Percentiles rank a stretch among this genome's conserved stretches.
Evolutionary conservation across 768 basidiomycete genomes (phyloP).

Genomic region (Amanita pseudoporphyria): DNA sequence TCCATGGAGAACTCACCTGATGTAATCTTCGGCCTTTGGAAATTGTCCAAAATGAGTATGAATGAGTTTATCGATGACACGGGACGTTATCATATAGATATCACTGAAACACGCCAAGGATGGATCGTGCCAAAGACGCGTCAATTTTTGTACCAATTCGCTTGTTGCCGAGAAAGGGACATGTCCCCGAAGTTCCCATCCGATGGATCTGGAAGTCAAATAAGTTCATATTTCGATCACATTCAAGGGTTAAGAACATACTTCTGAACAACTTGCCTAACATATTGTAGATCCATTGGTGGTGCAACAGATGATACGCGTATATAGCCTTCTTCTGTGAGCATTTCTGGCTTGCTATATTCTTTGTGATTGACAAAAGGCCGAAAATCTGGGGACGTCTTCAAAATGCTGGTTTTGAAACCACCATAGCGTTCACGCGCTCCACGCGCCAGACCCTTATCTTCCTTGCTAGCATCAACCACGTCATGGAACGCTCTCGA

Average conservation of each 20-base stretch:
- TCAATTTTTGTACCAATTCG: slow-evolving; percentile 24
- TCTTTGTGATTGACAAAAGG: slow-evolving; percentile 9
- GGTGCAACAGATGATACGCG: neutral
- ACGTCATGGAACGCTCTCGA: slow-evolving; percentile 25
- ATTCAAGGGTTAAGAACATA: neutral
- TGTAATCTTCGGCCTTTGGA: neutral
- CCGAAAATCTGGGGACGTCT: slow-evolving; percentile 33
- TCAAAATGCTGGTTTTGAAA: slow-evolving; percentile 25
- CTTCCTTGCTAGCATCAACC: slow-evolving; percentile 17
- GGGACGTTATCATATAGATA: slow-evolving; percentile 13
- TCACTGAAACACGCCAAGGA: slow-evolving; percentile 23
- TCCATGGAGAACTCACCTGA: neutral
- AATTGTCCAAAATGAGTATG: neutral
- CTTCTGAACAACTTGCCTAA: slow-evolving; percentile 10
- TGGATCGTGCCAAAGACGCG: slow-evolving; percentile 27
- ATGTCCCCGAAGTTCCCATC: slow-evolving; percentile 33
- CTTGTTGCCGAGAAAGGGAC: slow-evolving; percentile 31
- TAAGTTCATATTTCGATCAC: neutral
- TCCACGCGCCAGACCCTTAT: slow-evolving; percentile 27
- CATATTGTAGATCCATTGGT: slow-evolving; percentile 19
- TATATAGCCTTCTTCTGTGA: neutral
- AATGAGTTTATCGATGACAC: neutral
- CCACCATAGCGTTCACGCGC: slow-evolving; percentile 22
- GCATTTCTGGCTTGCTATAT: neutral
- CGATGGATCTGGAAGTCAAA: slow-evolving; percentile 20